phyloP scores from a whole-genome alignment of 768 basidiomycete genomes.

The Auriscalpium orientale region DNA sequence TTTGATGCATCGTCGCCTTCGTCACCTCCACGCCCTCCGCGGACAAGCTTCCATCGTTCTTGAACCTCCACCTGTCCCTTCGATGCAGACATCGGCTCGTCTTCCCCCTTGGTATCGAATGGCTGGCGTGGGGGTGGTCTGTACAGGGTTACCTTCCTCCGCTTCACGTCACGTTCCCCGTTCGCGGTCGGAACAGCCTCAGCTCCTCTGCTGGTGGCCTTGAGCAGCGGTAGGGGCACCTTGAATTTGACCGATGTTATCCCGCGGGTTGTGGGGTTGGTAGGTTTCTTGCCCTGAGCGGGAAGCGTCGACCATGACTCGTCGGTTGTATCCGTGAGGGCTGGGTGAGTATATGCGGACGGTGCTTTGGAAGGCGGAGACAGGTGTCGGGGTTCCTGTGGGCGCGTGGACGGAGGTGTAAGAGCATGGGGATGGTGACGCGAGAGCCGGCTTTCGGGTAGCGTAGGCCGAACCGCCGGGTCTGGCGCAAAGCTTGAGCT shows the following conservation, averaged over 20 bases:
- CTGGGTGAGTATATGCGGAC: constrained; percentile 7
- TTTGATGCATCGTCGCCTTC: too few species aligned
- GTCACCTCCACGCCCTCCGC: too few species aligned
- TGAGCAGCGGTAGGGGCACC: not conserved
- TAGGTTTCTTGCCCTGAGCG: not conserved
- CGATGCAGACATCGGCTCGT: too few species aligned
- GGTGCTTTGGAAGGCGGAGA: not conserved
- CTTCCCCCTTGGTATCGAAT: too few species aligned
- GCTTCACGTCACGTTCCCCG: not conserved
- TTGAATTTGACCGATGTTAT: constrained; percentile 5
- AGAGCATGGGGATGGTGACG: too few species aligned
- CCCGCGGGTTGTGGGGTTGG: not conserved
- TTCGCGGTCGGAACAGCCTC: not conserved
- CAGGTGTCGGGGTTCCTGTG: not conserved
- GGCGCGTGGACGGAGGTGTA: not conserved
- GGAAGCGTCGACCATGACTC: constrained; percentile 9
- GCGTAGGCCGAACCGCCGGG: too few species aligned
- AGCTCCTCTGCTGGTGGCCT: not conserved
- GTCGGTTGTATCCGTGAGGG: not conserved
- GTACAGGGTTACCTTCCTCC: constrained; percentile 1
- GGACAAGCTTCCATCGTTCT: too few species aligned
- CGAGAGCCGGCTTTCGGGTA: too few species aligned
- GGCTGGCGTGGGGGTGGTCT: constrained; percentile 6
- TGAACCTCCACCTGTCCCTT: too few species aligned
- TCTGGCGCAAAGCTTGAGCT: too few species aligned